Evolutionary conservation across 805 yeast genomes (phyloP).

Genomic region (Cyberlindnera saturnus): DNA sequence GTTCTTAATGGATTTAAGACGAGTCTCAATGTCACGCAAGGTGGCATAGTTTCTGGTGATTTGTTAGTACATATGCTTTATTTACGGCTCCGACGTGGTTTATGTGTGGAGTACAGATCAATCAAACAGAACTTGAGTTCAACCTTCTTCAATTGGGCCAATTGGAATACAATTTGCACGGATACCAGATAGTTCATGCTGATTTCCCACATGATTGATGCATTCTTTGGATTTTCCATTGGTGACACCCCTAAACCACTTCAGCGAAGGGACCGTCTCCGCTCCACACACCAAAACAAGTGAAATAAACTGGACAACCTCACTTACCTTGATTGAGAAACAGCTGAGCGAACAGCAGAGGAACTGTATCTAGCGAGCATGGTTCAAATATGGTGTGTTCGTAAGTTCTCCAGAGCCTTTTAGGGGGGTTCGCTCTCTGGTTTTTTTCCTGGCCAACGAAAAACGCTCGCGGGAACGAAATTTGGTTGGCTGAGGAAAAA

Average conservation of each 20-base stretch:
- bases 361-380: conserved; percentile 25
- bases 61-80: no score
- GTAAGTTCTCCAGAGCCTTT: not conserved
- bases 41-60: conserved; percentile 85
- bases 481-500: conserved; percentile 19
- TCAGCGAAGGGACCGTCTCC: not conserved
- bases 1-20: conserved; percentile 97
- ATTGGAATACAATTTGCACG: no score
- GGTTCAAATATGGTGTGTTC: not conserved
- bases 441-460: conserved; percentile 1
- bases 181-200: no score
- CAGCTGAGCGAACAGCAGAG: conserved; percentile 27
- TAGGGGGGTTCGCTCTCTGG: not conserved
- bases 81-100: no score
- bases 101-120: no score
- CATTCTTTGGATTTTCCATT: not conserved
- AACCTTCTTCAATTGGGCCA: no score
- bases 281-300: not conserved
- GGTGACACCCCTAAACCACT: not conserved
- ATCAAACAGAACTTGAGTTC: no score
- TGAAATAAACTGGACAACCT: not conserved
- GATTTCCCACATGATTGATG: not conserved
- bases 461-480: conserved; percentile 8
- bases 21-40: conserved; percentile 95
- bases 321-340: conserved; percentile 13